A percentile compares a stretch with the other conserved stretches of the same genome.
Conservation (phyloP, 176 grass and related monocot species). For the Saccharum officinarum region DNA sequence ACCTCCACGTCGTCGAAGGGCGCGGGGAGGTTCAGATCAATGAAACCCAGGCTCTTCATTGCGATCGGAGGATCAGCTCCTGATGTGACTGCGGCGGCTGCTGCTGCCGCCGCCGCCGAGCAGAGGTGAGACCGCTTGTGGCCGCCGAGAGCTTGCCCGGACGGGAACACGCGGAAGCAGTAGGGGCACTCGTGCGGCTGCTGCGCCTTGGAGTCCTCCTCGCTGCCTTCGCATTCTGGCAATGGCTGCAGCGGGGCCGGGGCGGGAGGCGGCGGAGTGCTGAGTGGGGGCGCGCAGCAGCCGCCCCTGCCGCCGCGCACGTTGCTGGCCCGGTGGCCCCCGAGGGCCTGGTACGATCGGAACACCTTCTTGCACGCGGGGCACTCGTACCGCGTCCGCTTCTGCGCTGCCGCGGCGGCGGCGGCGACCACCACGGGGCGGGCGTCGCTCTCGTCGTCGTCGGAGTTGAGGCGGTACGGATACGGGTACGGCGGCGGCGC, state of each 20-base stretch:
- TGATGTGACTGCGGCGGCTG: conserved; percentile 14
- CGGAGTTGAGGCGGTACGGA: not conserved
- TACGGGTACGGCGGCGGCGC: not conserved
- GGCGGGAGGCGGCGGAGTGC: not conserved
- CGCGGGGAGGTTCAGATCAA: conserved; percentile 70
- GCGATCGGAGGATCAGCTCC: not conserved
- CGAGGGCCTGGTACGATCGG: conserved; percentile 77
- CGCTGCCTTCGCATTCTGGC: conserved; percentile 32
- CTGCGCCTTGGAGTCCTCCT: conserved; percentile 1
- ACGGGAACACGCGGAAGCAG: conserved; percentile 66
- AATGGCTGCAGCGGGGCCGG: conserved; percentile 37
- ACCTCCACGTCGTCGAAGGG: conserved; percentile 50
- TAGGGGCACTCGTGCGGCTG: conserved; percentile 50
- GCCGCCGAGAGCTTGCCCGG: conserved; percentile 72
- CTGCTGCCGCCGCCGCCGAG: not conserved
- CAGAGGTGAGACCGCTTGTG: conserved; percentile 68
- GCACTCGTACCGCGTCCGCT: conserved; percentile 58
- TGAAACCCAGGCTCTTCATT: conserved; percentile 35
- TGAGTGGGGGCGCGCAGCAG: conserved; percentile 38
- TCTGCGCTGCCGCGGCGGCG: conserved; percentile 16
- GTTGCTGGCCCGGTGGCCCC: conserved; percentile 65
- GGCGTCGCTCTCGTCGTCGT: not conserved
- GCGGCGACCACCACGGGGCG: not conserved
- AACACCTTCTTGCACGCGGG: conserved; percentile 66
- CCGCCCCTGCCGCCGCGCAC: conserved; percentile 44